Conservation (phyloP, 2,329 filamentous ascomycete genomes). For the Chaetomium olivaceum region DNA sequence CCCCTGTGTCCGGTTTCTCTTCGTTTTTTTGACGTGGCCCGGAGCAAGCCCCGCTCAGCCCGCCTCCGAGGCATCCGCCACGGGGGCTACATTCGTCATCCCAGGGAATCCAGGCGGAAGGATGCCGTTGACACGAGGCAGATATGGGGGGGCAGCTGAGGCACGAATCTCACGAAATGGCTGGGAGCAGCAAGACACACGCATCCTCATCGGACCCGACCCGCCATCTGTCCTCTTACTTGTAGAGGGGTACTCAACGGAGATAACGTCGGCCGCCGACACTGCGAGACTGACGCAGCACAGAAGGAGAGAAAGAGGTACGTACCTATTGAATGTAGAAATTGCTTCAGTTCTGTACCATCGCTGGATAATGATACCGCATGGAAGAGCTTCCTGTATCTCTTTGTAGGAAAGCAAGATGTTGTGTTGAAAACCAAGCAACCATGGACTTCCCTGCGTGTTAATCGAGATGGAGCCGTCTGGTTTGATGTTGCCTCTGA, state of each 20-base stretch:
- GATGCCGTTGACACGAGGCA: neutral
- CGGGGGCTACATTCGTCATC: constrained; percentile 27
- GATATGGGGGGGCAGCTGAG: constrained; percentile 1
- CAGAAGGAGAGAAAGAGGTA: neutral
- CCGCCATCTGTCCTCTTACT: constrained; percentile 24
- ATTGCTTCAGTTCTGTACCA: neutral
- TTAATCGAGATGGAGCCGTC: constrained; percentile 8
- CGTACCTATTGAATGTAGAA: neutral
- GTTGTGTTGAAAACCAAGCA: neutral
- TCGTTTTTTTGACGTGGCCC: constrained; percentile 28
- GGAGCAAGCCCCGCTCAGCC: constrained; percentile 18
- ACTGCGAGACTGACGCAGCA: neutral
- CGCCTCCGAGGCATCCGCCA: constrained; percentile 32
- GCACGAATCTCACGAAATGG: constrained; percentile 11
- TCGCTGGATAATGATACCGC: neutral
- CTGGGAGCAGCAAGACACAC: neutral
- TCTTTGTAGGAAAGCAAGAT: neutral
- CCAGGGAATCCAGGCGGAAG: neutral
- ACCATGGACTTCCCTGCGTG: constrained; percentile 8
- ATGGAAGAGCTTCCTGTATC: neutral
- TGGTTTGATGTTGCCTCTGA: constrained; percentile 16
- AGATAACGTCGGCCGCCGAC: neutral
- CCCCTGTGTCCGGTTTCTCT: constrained; percentile 32
- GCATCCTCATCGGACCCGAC: neutral
- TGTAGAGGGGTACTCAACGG: neutral